A percentile compares a stretch with the other conserved stretches of the same genome.
Conservation (phyloP, 2,329 filamentous ascomycete species). For the Didymellaceae sp. region DNA sequence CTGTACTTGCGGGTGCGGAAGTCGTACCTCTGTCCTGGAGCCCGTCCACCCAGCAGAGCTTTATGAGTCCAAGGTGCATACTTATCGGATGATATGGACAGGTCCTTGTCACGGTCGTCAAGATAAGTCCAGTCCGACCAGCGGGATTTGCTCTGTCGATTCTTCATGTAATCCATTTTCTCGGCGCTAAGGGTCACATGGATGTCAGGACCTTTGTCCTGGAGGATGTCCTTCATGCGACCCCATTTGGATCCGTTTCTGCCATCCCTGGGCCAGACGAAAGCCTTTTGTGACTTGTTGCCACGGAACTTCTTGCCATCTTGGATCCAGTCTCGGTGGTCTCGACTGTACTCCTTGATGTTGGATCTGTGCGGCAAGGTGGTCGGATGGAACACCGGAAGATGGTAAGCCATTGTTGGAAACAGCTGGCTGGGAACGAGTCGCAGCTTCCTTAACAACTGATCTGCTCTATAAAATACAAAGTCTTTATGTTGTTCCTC, state of each 20-base stretch:
- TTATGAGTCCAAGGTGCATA: slow-evolving; percentile 26
- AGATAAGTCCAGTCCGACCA: slow-evolving; percentile 48
- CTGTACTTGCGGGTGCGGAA: slow-evolving; percentile 45
- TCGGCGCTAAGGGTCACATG: slow-evolving; percentile 51
- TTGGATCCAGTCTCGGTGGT: slow-evolving; percentile 35
- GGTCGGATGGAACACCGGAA: slow-evolving; percentile 7
- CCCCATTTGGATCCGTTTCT: slow-evolving; percentile 46
- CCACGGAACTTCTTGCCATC: slow-evolving; percentile 24
- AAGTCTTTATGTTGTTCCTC: slow-evolving; percentile 3
- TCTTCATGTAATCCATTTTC: slow-evolving; percentile 46
- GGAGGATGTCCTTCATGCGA: slow-evolving; percentile 53
- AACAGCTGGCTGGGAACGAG: background rate
- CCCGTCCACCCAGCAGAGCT: slow-evolving; percentile 23
- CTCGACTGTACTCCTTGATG: slow-evolving; percentile 31
- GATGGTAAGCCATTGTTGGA: background rate
- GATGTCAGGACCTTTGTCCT: slow-evolving; percentile 54
- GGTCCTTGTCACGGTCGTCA: slow-evolving; percentile 26
- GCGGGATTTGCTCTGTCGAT: slow-evolving; percentile 45
- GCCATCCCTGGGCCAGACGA: slow-evolving; percentile 55
- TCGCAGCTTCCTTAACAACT: background rate
- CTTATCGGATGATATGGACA: slow-evolving; percentile 20
- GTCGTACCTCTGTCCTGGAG: slow-evolving; percentile 41
- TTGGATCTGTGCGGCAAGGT: slow-evolving; percentile 19
- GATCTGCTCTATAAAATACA: background rate
- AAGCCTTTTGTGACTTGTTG: slow-evolving; percentile 49